Evolutionary conservation across 805 yeast genomes (phyloP).

Genomic region (Saccharomycopsis selenospora): DNA sequence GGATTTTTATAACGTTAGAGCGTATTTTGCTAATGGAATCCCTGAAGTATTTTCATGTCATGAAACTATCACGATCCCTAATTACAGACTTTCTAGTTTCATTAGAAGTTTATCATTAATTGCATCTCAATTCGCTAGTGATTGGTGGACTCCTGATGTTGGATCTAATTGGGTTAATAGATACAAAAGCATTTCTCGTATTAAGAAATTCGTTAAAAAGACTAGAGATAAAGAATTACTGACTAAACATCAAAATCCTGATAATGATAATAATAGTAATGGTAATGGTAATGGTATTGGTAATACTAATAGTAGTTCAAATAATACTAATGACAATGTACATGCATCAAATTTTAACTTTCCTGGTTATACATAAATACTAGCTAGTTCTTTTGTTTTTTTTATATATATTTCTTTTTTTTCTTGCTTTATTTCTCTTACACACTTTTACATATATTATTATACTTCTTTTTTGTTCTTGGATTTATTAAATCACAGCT

Average conservation of each 20-base stretch:
- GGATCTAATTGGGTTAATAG: slow-evolving; percentile 64
- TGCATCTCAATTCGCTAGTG: slow-evolving; percentile 65
- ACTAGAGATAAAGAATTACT: background rate
- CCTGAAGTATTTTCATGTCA: slow-evolving; percentile 73
- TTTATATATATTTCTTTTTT: too few relatives aligned
- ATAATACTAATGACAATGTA: too few relatives aligned
- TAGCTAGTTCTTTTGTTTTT: too few relatives aligned
- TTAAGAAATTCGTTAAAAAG: slow-evolving; percentile 10
- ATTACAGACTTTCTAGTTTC: slow-evolving; percentile 50
- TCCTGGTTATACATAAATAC: slow-evolving; percentile 2
- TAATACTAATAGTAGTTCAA: background rate
- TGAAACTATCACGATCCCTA: slow-evolving; percentile 64
- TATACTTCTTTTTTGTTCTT: too few relatives aligned
- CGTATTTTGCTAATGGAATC: slow-evolving; percentile 57
- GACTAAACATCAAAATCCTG: background rate
- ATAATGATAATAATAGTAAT: background rate
- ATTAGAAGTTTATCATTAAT: slow-evolving; percentile 60
- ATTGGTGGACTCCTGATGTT: slow-evolving; percentile 45
- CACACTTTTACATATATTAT: too few relatives aligned
- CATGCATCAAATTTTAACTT: slow-evolving; percentile 4
- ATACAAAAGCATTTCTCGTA: slow-evolving; percentile 12
- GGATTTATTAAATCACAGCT: too few relatives aligned
- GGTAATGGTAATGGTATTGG: background rate
- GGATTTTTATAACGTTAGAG: slow-evolving; percentile 51
- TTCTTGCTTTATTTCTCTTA: too few relatives aligned